These are phyloP conservation scores for Trichocladium uniseriatum DNA, from an alignment of 495 filamentous ascomycete species.

Conservation along the genomic window DNA sequence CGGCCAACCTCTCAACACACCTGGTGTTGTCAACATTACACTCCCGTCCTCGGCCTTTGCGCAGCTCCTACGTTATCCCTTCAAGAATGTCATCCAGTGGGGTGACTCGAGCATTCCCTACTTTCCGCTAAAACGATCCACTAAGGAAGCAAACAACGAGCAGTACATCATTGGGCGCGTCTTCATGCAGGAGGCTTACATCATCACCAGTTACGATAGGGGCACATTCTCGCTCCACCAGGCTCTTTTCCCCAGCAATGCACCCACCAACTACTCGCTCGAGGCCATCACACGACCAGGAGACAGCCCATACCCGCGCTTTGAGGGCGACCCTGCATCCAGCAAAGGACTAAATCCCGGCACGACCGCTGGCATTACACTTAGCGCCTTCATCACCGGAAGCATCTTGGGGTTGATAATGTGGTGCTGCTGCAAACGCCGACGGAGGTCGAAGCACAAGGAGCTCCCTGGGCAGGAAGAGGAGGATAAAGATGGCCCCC, in stretches of 20 bases:
- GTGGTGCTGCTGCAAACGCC: conserved; percentile 27
- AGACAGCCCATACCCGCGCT: conserved; percentile 38
- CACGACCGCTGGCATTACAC: conserved; percentile 31
- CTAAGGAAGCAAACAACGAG: conserved; percentile 37
- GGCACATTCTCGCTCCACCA: conserved; percentile 51
- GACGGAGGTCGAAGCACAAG: conserved; percentile 18
- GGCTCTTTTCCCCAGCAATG: conserved; percentile 42
- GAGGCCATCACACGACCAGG: conserved; percentile 37
- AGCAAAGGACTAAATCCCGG: conserved; percentile 36
- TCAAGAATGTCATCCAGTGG: conserved; percentile 39
- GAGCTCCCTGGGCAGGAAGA: conserved; percentile 11
- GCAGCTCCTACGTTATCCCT: conserved; percentile 48
- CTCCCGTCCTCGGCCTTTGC: conserved; percentile 57
- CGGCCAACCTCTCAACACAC: conserved; percentile 32
- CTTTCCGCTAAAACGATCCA: conserved; percentile 48
- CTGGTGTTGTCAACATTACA: conserved; percentile 49
- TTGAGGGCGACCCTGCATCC: conserved; percentile 10
- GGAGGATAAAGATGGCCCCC: conserved; percentile 21
- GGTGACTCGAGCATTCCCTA: conserved; percentile 42
- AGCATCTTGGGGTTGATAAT: conserved; percentile 31
- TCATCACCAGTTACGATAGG: conserved; percentile 58
- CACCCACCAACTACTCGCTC: conserved; percentile 37
- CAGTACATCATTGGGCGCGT: conserved; percentile 56
- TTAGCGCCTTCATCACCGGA: conserved; percentile 37
- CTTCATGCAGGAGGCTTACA: conserved; percentile 63